Evolutionary conservation across 768 basidiomycete species (phyloP).

Genomic region (Trametes punicea): DNA sequence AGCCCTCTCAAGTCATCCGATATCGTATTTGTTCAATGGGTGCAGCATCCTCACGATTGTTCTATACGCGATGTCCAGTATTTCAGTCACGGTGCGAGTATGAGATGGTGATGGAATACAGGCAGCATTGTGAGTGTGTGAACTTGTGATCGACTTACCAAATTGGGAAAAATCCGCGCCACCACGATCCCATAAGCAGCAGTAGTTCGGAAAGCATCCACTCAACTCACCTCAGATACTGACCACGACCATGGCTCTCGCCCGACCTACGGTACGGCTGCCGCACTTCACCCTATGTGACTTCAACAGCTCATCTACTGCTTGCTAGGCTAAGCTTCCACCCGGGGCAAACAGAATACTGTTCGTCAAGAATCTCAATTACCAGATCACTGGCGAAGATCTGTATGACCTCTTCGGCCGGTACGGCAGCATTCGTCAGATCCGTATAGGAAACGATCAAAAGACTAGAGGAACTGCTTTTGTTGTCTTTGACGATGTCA

Average conservation of each 20-base stretch:
- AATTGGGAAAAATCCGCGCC: neutral
- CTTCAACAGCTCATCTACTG: neutral
- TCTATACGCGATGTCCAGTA: too few species aligned
- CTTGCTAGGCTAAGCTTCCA: slow-evolving; percentile 72
- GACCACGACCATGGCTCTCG: slow-evolving; percentile 51
- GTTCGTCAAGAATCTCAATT: slow-evolving; percentile 91
- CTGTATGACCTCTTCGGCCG: slow-evolving; percentile 96
- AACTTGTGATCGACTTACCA: slow-evolving; percentile 5
- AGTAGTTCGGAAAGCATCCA: neutral
- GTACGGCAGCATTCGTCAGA: slow-evolving; percentile 94
- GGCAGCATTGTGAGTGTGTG: neutral
- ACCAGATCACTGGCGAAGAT: slow-evolving; percentile 90
- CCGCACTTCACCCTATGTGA: neutral
- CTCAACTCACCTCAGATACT: neutral
- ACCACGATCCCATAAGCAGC: neutral
- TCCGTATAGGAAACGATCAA: slow-evolving; percentile 86
- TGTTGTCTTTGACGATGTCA: slow-evolving; percentile 93
- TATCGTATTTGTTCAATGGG: too few species aligned
- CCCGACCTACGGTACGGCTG: slow-evolving; percentile 62
- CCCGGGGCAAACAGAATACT: slow-evolving; percentile 90
- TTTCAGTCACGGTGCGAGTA: neutral
- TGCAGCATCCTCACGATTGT: too few species aligned
- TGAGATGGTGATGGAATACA: too few species aligned
- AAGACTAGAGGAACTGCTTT: slow-evolving; percentile 97
- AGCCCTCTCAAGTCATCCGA: too few species aligned